These are phyloP conservation scores for Solanum gracilifrons DNA, from an alignment of 257 asterid species.

Conservation along the genomic window DNA sequence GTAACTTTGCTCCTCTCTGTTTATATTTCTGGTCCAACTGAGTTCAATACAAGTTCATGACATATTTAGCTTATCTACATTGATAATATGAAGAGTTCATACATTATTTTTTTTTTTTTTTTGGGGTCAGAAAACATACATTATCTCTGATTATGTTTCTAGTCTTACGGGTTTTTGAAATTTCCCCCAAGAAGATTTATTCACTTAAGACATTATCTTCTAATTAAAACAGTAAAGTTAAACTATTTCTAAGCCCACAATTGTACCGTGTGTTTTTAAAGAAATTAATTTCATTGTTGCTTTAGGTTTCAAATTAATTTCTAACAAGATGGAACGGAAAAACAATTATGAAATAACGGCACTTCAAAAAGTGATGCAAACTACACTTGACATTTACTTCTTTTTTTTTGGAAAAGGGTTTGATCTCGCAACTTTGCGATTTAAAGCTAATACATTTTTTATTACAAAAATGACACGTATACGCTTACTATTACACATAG, in stretches of 20 bases:
- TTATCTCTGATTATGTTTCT: no score
- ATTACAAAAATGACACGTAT: no score
- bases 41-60: neutral
- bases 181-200: neutral
- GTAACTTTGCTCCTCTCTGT: neutral
- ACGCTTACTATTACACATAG: no score
- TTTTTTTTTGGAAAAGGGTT: no score
- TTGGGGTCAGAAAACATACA: neutral
- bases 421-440: no score
- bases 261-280: neutral
- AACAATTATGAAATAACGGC: neutral
- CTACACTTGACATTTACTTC: no score
- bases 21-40: neutral
- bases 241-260: neutral
- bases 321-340: neutral
- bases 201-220: neutral
- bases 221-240: neutral
- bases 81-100: neutral
- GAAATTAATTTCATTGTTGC: neutral
- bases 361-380: neutral
- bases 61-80: neutral
- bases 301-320: neutral
- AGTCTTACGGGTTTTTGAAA: no score
- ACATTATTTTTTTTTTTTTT: no score
- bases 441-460: no score